Evolutionary conservation across 371 early-diverging fungal genomes (phyloP), one percentile per base, ranked within the genome.

Genomic region (Actinomortierella ambigua): DNA sequence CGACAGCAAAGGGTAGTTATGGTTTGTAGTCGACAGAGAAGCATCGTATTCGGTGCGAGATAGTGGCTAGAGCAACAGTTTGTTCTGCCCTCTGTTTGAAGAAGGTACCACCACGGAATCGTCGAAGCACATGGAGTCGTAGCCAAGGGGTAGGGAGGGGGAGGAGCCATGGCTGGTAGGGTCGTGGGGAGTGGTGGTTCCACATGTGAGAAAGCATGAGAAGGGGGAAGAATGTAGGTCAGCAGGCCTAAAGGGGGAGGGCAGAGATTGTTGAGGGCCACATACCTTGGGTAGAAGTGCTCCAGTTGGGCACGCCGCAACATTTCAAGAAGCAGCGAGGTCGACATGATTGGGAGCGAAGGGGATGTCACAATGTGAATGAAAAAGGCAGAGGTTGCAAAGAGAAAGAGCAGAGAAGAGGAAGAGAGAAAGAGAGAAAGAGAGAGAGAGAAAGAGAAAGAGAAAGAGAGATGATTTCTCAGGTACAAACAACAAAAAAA

Each of bases 251-350:
- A n/a, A n/a, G n/a, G n/a, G n/a, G n/a, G n/a, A n/a, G n/a, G 34
- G 4, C 34, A 11, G 11, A 6, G 34, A 34, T 6, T 34, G 34
- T 34, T 34, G 34, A 34, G 34, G 4, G 34, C 34, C 4, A 6
- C 34, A 4, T 85, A 75, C 77, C 78, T 69, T 50, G 75, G 67
- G 55, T 70, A 77, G 65, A 76, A 66, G 34, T 77, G 78, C 53
- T 77, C 81, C 27, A 81, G 69, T 22, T 75, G 66, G n/a, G 75
- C 73, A 28, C 55, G 76, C 56, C 77, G 66, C 55, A 80, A 71
- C 54, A 79, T 81, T 56, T 81, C 81, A 48, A 79, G 76, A 43
- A 85, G 76, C 22, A 79, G 58, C 39, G 80, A 66, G 29, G 80
- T 55, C 43, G 76, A 79, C 78, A 79, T 75, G 58, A 42, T 55